phyloP scores from a whole-genome alignment of 1,284 basidiomycete genomes.

The Malassezia restricta region DNA sequence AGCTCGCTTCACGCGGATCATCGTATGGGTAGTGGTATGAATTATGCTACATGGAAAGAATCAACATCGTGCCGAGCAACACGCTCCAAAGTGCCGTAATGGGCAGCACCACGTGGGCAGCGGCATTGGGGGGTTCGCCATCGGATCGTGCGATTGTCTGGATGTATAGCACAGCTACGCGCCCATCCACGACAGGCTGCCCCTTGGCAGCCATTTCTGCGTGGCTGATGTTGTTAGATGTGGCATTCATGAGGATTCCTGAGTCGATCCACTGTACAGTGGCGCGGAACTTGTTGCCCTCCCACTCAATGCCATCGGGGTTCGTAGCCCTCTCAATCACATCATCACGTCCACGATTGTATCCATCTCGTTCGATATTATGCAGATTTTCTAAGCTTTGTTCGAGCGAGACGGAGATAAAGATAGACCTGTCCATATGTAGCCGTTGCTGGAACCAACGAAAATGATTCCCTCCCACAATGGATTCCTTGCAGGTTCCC shows the following conservation, averaged over 20 bases:
- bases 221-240: constrained; percentile 58
- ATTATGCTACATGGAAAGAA: no score
- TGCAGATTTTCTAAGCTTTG: constrained; percentile 23
- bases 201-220: constrained; percentile 53
- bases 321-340: constrained; percentile 49
- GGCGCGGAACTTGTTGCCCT: constrained; percentile 26
- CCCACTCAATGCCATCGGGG: constrained; percentile 46
- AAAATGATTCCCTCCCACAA: constrained; percentile 78
- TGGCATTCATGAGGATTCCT: constrained; percentile 40
- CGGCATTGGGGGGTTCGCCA: not conserved
- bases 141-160: constrained; percentile 3
- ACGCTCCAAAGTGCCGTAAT: no score
- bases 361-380: constrained; percentile 27
- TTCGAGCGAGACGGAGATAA: constrained; percentile 55
- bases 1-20: not conserved
- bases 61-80: no score
- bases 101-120: not conserved
- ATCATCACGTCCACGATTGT: constrained; percentile 55
- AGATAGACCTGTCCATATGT: constrained; percentile 56
- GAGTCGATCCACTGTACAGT: constrained; percentile 34
- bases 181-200: constrained; percentile 63
- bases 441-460: constrained; percentile 72
- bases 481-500: constrained; percentile 54
- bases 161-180: constrained; percentile 60
- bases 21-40: not conserved